Evolutionary conservation across 106 monocot genomes (phyloP), one percentile per base, ranked within the genome.

Genomic region (Dendrobium catenatum): DNA sequence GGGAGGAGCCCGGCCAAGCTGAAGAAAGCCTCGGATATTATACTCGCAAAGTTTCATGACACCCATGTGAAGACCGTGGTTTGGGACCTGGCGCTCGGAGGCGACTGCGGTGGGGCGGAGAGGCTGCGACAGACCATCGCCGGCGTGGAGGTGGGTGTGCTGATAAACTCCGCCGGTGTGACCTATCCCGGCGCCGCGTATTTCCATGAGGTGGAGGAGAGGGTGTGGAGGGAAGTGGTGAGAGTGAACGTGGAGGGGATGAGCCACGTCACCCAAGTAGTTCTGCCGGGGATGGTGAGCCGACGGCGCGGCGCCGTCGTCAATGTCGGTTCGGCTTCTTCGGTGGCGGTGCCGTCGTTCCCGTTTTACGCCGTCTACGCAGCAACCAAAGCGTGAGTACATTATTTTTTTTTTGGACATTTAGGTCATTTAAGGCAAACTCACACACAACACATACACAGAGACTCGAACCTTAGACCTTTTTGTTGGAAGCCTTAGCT

Each of bases 331-430:
- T 96, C 96, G 1, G 96, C 88, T 10, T 85, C 86, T 0, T 85
- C 91, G 5, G 85, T 78, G 2, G 91, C 91, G 4, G 43, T 96
- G n/a, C 93, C 96, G 9, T 86, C 96, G 0, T 91, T 88, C 72
- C 95, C 95, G 6, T 80, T 96, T 8, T 86, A 87, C 27, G 81
- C 93, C 16, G 89, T 96, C 67, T 96, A 96, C 49, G 89, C 95
- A 3, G 89, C 89, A n/a, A 87, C 93, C 58, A 96, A 96, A 89
- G 86, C 89, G 95, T 96, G 76, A 90, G 92, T 89, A 37, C 33
- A n/a, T n/a, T n/a, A n/a, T n/a, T n/a, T n/a, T n/a, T n/a, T n/a
- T n/a, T n/a, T n/a, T n/a, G n/a, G n/a, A n/a, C n/a, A n/a, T n/a
- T n/a, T n/a, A n/a, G n/a, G n/a, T n/a, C n/a, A n/a, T n/a, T n/a